Conservation (phyloP, 2,329 filamentous ascomycete genomes). For the Pleoardoris graminearum region DNA sequence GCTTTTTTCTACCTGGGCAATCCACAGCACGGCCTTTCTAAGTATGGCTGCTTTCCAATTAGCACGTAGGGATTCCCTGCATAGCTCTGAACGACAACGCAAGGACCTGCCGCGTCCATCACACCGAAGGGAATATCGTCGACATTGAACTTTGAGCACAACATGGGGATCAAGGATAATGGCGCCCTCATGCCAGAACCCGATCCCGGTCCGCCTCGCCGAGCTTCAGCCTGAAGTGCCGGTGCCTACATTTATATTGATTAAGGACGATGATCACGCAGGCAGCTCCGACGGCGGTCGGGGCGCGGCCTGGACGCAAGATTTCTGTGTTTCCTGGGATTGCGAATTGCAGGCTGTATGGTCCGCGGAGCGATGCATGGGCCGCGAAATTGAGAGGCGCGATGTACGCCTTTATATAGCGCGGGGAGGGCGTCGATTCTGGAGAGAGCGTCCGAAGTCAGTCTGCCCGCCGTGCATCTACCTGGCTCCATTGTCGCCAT, state of each 20-base stretch:
- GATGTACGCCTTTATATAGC: neutral
- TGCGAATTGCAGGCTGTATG: constrained; percentile 10
- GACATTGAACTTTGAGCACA: no score
- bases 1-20: no score
- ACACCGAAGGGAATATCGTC: no score
- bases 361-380: constrained; percentile 17
- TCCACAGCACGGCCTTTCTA: no score
- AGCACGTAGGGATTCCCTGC: neutral
- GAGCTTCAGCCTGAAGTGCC: constrained; percentile 26
- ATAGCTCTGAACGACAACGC: no score
- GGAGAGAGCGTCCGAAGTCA: neutral
- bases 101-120: no score
- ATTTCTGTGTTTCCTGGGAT: constrained; percentile 19
- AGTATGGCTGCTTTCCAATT: neutral
- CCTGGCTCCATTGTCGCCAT: constrained; percentile 20
- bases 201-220: constrained; percentile 38
- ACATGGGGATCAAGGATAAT: neutral
- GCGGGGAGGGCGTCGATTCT: neutral
- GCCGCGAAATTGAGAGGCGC: constrained; percentile 10
- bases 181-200: neutral
- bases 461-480: constrained; percentile 9
- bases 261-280: constrained; percentile 35
- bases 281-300: constrained; percentile 13
- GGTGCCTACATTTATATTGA: constrained; percentile 41
- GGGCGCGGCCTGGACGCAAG: constrained; percentile 15